Base-by-base conservation (phyloP, 129 eudicot genomes). In the Cynara cardunculus region DNA sequence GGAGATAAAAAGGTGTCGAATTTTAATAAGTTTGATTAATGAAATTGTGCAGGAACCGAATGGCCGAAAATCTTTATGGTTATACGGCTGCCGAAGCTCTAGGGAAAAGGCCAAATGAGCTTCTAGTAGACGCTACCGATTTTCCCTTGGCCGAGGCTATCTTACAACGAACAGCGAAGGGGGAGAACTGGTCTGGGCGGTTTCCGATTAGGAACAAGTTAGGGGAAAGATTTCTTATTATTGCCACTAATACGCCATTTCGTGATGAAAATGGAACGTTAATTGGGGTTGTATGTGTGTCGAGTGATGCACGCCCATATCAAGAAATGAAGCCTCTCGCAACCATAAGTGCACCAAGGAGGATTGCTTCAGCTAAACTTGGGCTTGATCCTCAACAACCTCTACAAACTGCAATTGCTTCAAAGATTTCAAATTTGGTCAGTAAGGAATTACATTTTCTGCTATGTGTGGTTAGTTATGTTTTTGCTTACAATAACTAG, bases 331-430 rank as follows among this genome's bases (percentile, higher is more conserved):
- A 82, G 75, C 73, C 88, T 2, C 69, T 78, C 3, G 86, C 82
- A 56, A 84, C 73, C 75, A 81, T 83, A 73, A 88, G 88, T 72
- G 84, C 90, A 77, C 87, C 89, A 9, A 87, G 85, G 76, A 89
- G 81, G 77, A 87, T 87, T 46, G 93, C 90, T 76, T 85, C 93
- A 1, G 88, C 93, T 59, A 93, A 84, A 83, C 97, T 92, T 56
- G 98, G 97, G 39, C 92, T 92, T 83, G 99, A 91, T 89, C 95
- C 97, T 44, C 95, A 96, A 74, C 97, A 96, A 84, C 97, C 99
- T 71, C 80, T 92, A 46, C 99, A 90, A 87, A 89, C 75, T 79
- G 98, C 98, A 30, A 86, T 96, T 3, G 92, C 97, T 75, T 92
- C 98, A 11, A 96, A 89, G 62, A 80, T 96, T 61, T 89, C 98